Conservation (phyloP, 2,329 filamentous ascomycete species). For the Pyrenophora seminiperda region DNA sequence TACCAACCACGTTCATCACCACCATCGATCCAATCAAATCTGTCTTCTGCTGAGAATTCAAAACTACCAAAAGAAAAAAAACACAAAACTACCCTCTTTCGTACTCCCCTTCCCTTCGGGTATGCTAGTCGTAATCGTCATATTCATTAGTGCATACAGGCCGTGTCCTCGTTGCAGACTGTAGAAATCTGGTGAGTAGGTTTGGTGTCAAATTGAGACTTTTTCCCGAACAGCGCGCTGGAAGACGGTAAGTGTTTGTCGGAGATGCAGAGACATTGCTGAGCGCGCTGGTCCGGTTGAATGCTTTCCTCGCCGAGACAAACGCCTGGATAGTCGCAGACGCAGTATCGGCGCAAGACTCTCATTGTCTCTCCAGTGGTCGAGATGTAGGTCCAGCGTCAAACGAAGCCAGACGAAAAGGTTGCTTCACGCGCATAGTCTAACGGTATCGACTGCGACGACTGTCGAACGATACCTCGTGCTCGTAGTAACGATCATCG, state of each 20-base stretch:
- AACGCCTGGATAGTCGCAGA: slow-evolving; percentile 14
- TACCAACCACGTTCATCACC: slow-evolving; percentile 3
- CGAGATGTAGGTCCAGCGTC: slow-evolving; percentile 8
- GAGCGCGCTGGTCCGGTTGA: slow-evolving; percentile 13
- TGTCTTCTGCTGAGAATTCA: neutral
- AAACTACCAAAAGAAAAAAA: slow-evolving; percentile 17
- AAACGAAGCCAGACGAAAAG: slow-evolving; percentile 8
- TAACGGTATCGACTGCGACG: slow-evolving; percentile 47
- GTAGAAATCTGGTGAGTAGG: slow-evolving; percentile 35
- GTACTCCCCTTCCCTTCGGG: slow-evolving; percentile 34
- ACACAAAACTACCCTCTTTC: slow-evolving; percentile 27
- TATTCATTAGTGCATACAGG: slow-evolving; percentile 40
- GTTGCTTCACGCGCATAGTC: slow-evolving; percentile 4
- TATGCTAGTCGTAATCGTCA: slow-evolving; percentile 47
- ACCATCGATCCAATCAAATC: slow-evolving; percentile 1
- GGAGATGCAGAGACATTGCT: slow-evolving; percentile 13
- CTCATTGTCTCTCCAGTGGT: slow-evolving; percentile 13
- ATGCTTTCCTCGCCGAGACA: slow-evolving; percentile 23
- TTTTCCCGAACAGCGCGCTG: slow-evolving; percentile 24
- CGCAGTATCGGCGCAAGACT: slow-evolving; percentile 12
- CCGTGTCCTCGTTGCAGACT: slow-evolving; percentile 27
- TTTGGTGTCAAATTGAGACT: slow-evolving; percentile 40
- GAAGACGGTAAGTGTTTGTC: neutral
- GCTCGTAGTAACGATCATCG: slow-evolving; percentile 69
- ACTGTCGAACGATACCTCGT: slow-evolving; percentile 69